Evolutionary conservation across 1,139 yeast species (phyloP).

Genomic region (Martiniozyma asiatica): DNA sequence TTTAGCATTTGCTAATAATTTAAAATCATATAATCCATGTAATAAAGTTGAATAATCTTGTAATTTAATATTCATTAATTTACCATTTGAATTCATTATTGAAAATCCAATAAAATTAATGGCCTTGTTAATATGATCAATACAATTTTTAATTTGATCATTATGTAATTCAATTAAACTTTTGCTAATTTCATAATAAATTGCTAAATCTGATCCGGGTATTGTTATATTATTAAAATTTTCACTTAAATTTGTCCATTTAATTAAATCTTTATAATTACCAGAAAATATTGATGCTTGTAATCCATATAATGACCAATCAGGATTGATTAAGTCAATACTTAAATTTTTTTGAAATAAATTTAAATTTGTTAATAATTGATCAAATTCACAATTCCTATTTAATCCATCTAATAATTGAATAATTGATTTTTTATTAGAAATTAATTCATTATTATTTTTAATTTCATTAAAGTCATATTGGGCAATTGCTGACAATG

Average conservation of each 20-base stretch:
- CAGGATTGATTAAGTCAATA: constrained; percentile 19
- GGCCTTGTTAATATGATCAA: constrained; percentile 36
- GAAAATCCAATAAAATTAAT: constrained; percentile 47
- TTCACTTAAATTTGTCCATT: constrained; percentile 44
- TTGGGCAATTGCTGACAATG: constrained; percentile 56
- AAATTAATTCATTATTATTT: constrained; percentile 5
- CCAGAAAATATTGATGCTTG: constrained; percentile 68
- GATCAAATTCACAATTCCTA: constrained; percentile 47
- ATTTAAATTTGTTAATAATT: constrained; percentile 22
- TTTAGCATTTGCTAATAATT: constrained; percentile 19
- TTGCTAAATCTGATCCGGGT: constrained; percentile 41
- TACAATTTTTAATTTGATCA: constrained; percentile 24
- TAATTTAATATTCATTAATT: constrained; percentile 36
- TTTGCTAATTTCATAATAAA: constrained; percentile 56
- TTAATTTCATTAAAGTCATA: constrained; percentile 17
- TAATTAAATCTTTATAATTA: constrained; percentile 34
- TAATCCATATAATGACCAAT: constrained; percentile 57
- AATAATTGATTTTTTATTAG: constrained; percentile 22
- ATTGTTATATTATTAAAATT: constrained; percentile 21
- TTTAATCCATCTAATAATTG: constrained; percentile 42
- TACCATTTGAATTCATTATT: constrained; percentile 44
- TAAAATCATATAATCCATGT: constrained; percentile 62
- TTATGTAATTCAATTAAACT: constrained; percentile 36
- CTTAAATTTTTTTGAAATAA: constrained; percentile 10
- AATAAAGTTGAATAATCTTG: constrained; percentile 38